Conservation (phyloP, 2,329 filamentous ascomycete species). For the Aspergillus aculeatus region DNA sequence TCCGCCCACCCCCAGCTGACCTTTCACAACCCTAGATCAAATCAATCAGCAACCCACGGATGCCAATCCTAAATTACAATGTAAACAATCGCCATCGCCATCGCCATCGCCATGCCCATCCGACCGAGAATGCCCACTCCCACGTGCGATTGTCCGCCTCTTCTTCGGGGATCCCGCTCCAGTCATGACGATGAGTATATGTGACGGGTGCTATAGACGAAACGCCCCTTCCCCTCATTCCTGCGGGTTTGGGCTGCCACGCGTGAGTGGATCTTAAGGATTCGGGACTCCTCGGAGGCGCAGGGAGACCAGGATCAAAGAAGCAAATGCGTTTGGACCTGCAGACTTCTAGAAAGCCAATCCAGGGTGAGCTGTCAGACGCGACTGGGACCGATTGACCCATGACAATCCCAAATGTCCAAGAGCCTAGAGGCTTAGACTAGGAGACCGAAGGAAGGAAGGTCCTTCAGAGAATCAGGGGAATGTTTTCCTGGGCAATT, state of each 20-base stretch:
- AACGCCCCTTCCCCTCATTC: not conserved
- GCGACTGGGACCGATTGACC: not conserved
- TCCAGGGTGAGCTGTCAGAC: not conserved
- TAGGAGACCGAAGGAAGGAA: not conserved
- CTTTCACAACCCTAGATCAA: not conserved
- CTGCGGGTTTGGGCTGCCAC: not conserved
- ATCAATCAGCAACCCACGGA: no score
- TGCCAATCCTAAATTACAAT: no score
- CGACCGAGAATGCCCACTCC: not conserved
- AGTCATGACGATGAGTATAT: not conserved
- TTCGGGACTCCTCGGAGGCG: not conserved
- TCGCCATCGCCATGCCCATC: not conserved
- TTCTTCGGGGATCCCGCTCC: not conserved
- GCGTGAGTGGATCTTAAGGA: not conserved
- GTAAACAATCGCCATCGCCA: not conserved
- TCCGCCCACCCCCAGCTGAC: not conserved
- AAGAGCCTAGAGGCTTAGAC: no score
- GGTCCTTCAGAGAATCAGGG: not conserved
- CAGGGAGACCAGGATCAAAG: not conserved
- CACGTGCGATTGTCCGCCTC: not conserved
- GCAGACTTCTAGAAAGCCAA: not conserved
- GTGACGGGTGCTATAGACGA: not conserved
- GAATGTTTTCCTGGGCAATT: not conserved
- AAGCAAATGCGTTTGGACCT: not conserved
- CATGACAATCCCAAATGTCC: not conserved